A percentile compares a stretch with the other conserved stretches of the same genome.
phyloP scores from a whole-genome alignment of 306 rosid genomes.

The Cajanus cajan region DNA sequence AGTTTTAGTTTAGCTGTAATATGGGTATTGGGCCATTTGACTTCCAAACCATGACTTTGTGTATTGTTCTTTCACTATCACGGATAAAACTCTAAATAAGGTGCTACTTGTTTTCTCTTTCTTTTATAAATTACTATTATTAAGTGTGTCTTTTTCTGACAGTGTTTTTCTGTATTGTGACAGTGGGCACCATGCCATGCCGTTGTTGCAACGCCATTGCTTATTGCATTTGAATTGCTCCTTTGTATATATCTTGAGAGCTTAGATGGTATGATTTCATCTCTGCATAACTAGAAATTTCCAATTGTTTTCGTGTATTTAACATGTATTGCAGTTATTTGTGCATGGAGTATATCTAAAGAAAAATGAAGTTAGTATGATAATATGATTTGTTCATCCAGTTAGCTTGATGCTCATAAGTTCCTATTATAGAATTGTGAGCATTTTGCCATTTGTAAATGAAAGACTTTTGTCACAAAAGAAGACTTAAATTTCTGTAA shows the following conservation, averaged over 20 bases:
- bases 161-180: constrained; percentile 43
- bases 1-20: constrained; percentile 6
- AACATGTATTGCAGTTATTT: constrained; percentile 10
- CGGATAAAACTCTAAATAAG: background rate
- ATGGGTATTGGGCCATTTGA: constrained; percentile 10
- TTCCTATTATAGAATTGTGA: constrained; percentile 4
- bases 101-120: constrained; percentile 15
- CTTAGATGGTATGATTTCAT: constrained; percentile 55
- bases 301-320: constrained; percentile 12
- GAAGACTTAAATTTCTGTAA: constrained; percentile 13
- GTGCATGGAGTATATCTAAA: background rate
- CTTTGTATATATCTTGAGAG: constrained; percentile 98
- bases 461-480: background rate
- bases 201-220: constrained; percentile 85
- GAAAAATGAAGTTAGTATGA: constrained; percentile 12
- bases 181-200: constrained; percentile 99
- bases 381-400: constrained; percentile 2
- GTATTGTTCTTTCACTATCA: constrained; percentile 21
- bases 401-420: constrained; percentile 12
- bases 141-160: background rate
- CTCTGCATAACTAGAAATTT: background rate
- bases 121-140: constrained; percentile 1
- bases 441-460: constrained; percentile 22
- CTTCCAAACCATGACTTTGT: constrained; percentile 7
- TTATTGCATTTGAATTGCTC: constrained; percentile 92